Evolutionary conservation across 31 red algal genomes (phyloP).

Genomic region (Bonnemaisonia californica): DNA sequence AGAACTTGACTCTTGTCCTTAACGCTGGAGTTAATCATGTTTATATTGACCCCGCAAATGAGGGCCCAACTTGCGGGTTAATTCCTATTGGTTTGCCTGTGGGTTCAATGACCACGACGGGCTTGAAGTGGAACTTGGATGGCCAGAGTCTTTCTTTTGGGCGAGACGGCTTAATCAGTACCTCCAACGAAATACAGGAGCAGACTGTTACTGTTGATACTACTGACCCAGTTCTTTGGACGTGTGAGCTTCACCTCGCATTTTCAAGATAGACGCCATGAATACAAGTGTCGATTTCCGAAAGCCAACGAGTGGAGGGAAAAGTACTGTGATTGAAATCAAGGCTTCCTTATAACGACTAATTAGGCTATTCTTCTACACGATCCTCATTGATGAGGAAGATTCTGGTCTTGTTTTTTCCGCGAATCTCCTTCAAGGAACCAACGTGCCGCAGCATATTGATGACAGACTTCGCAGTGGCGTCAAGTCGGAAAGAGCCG

Average conservation of each 20-base stretch:
- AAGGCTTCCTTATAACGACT: not conserved
- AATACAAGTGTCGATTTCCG: not conserved
- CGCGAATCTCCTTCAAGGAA: slow-evolving; percentile 61
- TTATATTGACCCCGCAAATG: slow-evolving; percentile 33
- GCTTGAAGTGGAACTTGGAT: slow-evolving; percentile 84
- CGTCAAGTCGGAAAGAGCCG: slow-evolving; percentile 58
- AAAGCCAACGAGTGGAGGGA: too few species aligned
- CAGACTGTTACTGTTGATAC: slow-evolving; percentile 54
- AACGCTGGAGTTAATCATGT: slow-evolving; percentile 48
- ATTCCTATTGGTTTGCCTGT: slow-evolving; percentile 70
- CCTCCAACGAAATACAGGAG: slow-evolving; percentile 71
- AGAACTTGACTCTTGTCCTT: slow-evolving; percentile 36
- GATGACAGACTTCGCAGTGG: slow-evolving; percentile 64
- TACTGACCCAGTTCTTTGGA: slow-evolving; percentile 75
- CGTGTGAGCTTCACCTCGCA: slow-evolving; percentile 37
- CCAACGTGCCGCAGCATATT: slow-evolving; percentile 74
- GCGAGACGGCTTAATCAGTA: slow-evolving; percentile 58
- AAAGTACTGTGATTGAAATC: too few species aligned
- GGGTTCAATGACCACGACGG: slow-evolving; percentile 54
- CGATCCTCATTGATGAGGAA: slow-evolving; percentile 50
- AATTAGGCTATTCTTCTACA: not conserved
- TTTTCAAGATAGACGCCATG: not conserved
- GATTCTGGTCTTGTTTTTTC: slow-evolving; percentile 61
- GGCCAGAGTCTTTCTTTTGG: slow-evolving; percentile 44
- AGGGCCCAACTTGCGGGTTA: slow-evolving; percentile 76